phyloP scores from a whole-genome alignment of 768 basidiomycete species.

The Phaffia tasmanica region DNA sequence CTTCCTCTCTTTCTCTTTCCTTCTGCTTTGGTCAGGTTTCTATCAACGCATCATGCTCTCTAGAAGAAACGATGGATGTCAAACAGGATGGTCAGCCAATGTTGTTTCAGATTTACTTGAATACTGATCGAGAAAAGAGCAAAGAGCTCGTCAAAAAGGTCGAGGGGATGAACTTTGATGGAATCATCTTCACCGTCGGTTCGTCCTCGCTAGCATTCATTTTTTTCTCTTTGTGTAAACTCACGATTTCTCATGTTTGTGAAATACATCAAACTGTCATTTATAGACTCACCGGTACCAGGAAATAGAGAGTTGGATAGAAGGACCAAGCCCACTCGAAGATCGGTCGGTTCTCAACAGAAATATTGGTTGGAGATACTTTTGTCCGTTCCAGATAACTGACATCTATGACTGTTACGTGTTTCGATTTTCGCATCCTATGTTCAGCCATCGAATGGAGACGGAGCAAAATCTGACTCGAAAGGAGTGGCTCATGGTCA shows the following conservation, averaged over 20 bases:
- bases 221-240: not conserved
- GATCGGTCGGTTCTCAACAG: too few species aligned
- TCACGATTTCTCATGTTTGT: not conserved
- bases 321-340: not conserved
- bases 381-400: too few species aligned
- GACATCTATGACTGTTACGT: too few species aligned
- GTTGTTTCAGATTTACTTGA: constrained; percentile 34
- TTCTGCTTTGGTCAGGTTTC: constrained; percentile 30
- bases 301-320: constrained; percentile 21
- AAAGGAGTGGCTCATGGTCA: too few species aligned
- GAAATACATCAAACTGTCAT: not conserved
- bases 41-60: constrained; percentile 37
- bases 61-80: constrained; percentile 39
- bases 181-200: constrained; percentile 24
- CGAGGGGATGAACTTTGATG: constrained; percentile 15
- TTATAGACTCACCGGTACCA: constrained; percentile 12
- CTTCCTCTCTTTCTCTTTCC: not conserved
- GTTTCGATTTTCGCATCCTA: too few species aligned
- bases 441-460: too few species aligned
- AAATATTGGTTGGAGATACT: too few species aligned
- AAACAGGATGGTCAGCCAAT: constrained; percentile 34
- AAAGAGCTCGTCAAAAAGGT: constrained; percentile 22
- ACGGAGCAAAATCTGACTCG: too few species aligned
- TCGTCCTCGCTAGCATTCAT: not conserved
- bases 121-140: constrained; percentile 8